Base-by-base conservation (phyloP, 495 filamentous ascomycete genomes). In the Daldinia grandis region DNA sequence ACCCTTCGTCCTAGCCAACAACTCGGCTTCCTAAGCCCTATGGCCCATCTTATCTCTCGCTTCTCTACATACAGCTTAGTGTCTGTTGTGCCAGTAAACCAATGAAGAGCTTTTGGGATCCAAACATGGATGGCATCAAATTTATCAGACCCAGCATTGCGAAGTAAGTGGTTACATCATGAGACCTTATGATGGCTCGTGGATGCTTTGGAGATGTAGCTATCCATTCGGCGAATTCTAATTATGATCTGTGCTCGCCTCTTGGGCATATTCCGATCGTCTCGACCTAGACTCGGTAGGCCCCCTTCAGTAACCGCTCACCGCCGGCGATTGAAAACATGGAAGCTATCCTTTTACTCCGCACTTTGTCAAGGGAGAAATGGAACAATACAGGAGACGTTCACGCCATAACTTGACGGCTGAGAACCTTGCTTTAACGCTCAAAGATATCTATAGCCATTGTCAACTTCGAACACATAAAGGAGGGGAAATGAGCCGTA, bases 151-250 rank as follows among this genome's bases (percentile, higher is more conserved):
- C 60, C 33, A 31, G 24, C 21, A 30, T 31, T 30, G 55, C 37
- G 33, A 58, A 49, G 51, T 33, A 50, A 28, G 57, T 55, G 50
- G 65, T 55, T 62, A 65, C 55, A 73, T 42, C 27, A 49, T 15
- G 57, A 21, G 8, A 62, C 38, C 60, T 21, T 68, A 50, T 61
- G 61, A 69, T 17, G 53, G 44, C 59, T 69, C 60, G 21, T 53
- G 24, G 44, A 51, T 37, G 9, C n/a, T 47, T n/a, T 57, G 58
- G 47, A 19, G 9, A 53, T 27, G 57, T 40, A 65, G 25, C 33
- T 58, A 50, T 27, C 50, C 42, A 47, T 10, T 47, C 19, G 9
- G 42, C 19, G 19, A 47, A 47, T 24, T 24, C 17, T 9, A 47
- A 47, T 47, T 24, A 47, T 21, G 42, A 47, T 24, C 42, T 47